A percentile compares a stretch with the other conserved stretches of the same genome.
These are phyloP conservation scores for Fagopyrum tataricum DNA, from an alignment of 148 eudicot genomes.

Conservation along the genomic window DNA sequence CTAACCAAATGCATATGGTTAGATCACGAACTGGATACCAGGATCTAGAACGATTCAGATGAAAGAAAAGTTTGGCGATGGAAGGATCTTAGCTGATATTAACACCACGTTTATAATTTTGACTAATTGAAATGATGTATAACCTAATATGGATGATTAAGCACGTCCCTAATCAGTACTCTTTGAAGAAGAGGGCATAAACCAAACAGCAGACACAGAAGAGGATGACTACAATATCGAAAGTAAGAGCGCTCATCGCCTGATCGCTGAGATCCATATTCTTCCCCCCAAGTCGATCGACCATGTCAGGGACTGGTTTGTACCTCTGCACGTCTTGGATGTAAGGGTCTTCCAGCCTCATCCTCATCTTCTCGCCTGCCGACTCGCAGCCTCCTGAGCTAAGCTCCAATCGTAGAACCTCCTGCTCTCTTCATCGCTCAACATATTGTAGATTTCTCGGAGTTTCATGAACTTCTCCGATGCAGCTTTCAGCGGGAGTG, in stretches of 20 bases:
- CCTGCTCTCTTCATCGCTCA: slow-evolving; percentile 56
- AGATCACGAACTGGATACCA: too few relatives aligned
- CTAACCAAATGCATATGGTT: background rate
- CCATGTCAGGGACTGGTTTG: slow-evolving; percentile 59
- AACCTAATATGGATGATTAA: too few relatives aligned
- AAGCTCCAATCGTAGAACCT: slow-evolving; percentile 77
- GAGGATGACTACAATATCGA: slow-evolving; percentile 48
- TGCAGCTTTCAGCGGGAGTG: slow-evolving; percentile 68
- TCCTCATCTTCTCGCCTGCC: slow-evolving; percentile 61
- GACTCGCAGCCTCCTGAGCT: slow-evolving; percentile 75
- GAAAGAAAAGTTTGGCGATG: too few relatives aligned
- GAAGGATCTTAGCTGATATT: too few relatives aligned
- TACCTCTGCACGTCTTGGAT: slow-evolving; percentile 38
- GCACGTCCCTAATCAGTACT: slow-evolving; percentile 5
- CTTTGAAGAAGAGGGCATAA: slow-evolving; percentile 63
- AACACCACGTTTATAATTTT: too few relatives aligned
- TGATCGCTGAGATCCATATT: slow-evolving; percentile 72
- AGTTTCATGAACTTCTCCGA: slow-evolving; percentile 86
- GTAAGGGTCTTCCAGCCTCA: slow-evolving; percentile 66
- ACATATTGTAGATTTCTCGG: slow-evolving; percentile 51
- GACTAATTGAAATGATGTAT: too few relatives aligned
- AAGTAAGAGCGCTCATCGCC: slow-evolving; percentile 69
- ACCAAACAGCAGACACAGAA: slow-evolving; percentile 55
- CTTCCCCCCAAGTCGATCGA: slow-evolving; percentile 71
- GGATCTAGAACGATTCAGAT: too few relatives aligned